Base-by-base conservation (phyloP, 352 stramenopile genomes). In the Halophytophthora polymorphica region DNA sequence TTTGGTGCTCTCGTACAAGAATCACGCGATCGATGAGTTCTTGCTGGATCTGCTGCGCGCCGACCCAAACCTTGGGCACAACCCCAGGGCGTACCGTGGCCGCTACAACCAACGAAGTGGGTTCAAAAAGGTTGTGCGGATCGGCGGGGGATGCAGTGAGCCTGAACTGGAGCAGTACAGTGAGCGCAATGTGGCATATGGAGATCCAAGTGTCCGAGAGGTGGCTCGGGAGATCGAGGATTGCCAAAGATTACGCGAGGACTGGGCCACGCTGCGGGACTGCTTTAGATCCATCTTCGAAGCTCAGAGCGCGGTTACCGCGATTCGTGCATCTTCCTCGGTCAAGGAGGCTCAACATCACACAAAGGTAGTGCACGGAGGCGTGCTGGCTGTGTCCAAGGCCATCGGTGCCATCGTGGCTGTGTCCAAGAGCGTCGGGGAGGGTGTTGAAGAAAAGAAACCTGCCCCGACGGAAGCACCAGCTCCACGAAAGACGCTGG, bases 1-100 rank as follows among this genome's bases (percentile, higher is more conserved):
- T 37, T 57, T 96, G 21, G 78, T 93, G 15, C 52, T 96, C 6
- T 91, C 74, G 21, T 96, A 96, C 70, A 95, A 94, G 54, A 96
- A 95, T 55, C 83, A 96, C 53, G 83, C 83, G 21, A 90, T 90
- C 33, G 86, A 96, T 55, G 84, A 93, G 39, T 94, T 96, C 54
- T 35, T 94, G 21, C 33, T 83, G 18, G 86, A 96, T 43, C 62
- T 96, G 22, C 53, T 93, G 5, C 78, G 75, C 29, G 67, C 70
- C 0, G 75, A 89, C 31, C 56, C 60, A 25, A 58, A 59, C 2
- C 46, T 84, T 28, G 44, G 64, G 2, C 57, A 82, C 35, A 45
- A 13, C 2, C 31, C 50, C 25, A 58, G 31, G 28, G 11, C 15
- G 8, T 52, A 45, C 48, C 70, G 58, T 22, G 28, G 47, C 10